Evolutionary conservation across 257 asterid species (phyloP).

Genomic region (Hygrophila difformis): DNA sequence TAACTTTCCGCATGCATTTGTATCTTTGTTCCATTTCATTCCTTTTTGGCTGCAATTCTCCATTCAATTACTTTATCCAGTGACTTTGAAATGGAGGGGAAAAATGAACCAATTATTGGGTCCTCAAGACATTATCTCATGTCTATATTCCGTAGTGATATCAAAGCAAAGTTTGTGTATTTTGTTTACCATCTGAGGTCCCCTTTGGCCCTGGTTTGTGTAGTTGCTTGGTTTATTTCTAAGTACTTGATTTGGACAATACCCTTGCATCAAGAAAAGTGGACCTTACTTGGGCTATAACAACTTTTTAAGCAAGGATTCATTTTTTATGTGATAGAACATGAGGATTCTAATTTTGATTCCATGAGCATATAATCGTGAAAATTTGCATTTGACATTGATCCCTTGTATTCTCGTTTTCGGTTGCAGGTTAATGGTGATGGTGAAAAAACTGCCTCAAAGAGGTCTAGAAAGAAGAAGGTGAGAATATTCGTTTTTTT

Average conservation of each 20-base stretch:
- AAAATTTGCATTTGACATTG: background rate
- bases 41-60: constrained; percentile 1
- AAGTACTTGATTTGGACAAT: background rate
- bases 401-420: constrained; percentile 1
- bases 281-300: background rate
- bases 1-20: constrained; percentile 9
- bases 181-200: too few species aligned
- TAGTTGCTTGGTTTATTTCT: background rate
- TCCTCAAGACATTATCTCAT: too few species aligned
- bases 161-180: constrained; percentile 13
- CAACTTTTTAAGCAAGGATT: too few species aligned
- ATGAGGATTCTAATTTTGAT: too few species aligned
- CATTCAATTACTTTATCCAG: background rate
- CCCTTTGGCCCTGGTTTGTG: too few species aligned
- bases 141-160: background rate
- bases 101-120: constrained; percentile 3
- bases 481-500: background rate
- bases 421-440: constrained; percentile 26
- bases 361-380: too few species aligned
- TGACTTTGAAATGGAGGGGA: constrained; percentile 11
- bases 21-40: constrained; percentile 4
- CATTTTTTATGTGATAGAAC: background rate
- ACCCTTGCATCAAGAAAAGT: background rate
- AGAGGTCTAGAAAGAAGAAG: constrained; percentile 50
- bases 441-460: constrained; percentile 29